phyloP scores from a whole-genome alignment of 352 stramenopile species.

The Pythium myriotylum region DNA sequence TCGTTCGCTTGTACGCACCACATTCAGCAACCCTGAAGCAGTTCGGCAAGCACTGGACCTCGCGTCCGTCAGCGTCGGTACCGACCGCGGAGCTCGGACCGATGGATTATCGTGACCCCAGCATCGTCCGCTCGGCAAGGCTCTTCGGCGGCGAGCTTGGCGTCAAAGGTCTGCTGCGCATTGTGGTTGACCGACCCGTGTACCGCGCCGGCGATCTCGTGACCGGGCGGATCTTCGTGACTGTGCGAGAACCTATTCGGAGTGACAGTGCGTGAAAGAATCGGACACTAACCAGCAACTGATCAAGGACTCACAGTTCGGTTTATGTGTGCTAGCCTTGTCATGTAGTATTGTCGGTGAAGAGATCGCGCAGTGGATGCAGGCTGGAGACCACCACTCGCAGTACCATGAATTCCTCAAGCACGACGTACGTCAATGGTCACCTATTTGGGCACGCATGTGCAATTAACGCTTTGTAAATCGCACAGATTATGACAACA shows the following conservation, averaged over 20 bases:
- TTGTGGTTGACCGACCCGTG: constrained; percentile 60
- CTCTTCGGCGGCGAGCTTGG: constrained; percentile 62
- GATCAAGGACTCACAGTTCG: not conserved
- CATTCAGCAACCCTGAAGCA: constrained; percentile 25
- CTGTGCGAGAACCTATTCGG: constrained; percentile 55
- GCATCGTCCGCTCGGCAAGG: constrained; percentile 28
- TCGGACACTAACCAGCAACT: too few species aligned
- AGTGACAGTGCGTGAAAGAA: constrained; percentile 46
- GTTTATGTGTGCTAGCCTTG: constrained; percentile 36
- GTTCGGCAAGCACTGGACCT: constrained; percentile 10
- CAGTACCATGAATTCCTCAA: constrained; percentile 69
- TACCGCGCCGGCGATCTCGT: constrained; percentile 61
- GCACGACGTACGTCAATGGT: constrained; percentile 52
- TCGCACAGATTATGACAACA: constrained; percentile 50
- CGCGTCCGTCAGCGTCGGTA: constrained; percentile 26
- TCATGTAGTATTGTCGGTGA: constrained; percentile 60
- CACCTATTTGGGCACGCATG: too few species aligned
- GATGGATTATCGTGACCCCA: constrained; percentile 36
- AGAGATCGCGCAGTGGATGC: constrained; percentile 71
- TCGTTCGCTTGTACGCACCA: not conserved
- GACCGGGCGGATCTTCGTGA: constrained; percentile 54
- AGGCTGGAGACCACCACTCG: constrained; percentile 61
- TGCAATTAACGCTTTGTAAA: too few species aligned
- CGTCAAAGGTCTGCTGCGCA: constrained; percentile 63
- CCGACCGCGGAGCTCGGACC: constrained; percentile 26